Evolutionary conservation across 2,329 filamentous ascomycete genomes (phyloP), one percentile per base, ranked within the genome.

Genomic region (Botrytis byssoidea): DNA sequence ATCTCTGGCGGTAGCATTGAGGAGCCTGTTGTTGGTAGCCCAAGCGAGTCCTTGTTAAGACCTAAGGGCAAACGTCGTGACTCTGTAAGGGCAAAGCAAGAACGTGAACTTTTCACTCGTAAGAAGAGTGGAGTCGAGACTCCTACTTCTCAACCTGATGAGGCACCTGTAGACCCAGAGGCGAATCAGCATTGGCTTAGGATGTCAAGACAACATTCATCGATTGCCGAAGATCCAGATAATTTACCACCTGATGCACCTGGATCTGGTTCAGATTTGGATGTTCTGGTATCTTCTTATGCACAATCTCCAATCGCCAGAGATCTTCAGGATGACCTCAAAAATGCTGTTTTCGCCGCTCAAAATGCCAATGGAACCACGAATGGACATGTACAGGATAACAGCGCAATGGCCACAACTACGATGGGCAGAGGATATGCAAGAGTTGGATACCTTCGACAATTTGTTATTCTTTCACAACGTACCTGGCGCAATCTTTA

Each of bases 401-500:
- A 88, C 75, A 84, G 87, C 60, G 80, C 84, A n/a, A 80, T 79
- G 18, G 84, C 55, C 20, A 65, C 61, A 35, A 65, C 14, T n/a
- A 88, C 88, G 14, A 89, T 94, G 77, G 90, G 95, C 75, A 92
- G 90, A 80, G 92, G 93, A 29, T 98, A 97, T 82, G 89, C 90
- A 73, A 93, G 96, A 74, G 88, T 98, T 73, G 91, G 95, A 65
- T 91, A 95, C 77, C 79, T 88, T 14, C 88, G 91, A 61, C 96
- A 99, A 82, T 98, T 99, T 83, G 81, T 91, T 72, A 98, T 99
- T 78, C 86, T 99, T 20, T 97, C 95, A 0, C 88, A 91, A 79
- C 90, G 96, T 64, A 99, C 96, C 0, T 99, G 95, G 95, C 94
- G 93, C 81, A 99, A 99, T 81, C 87, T 99, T 10, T 98, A 99